phyloP scores from a whole-genome alignment of 2,329 filamentous ascomycete species.

The Hymenoscyphus infarciens region DNA sequence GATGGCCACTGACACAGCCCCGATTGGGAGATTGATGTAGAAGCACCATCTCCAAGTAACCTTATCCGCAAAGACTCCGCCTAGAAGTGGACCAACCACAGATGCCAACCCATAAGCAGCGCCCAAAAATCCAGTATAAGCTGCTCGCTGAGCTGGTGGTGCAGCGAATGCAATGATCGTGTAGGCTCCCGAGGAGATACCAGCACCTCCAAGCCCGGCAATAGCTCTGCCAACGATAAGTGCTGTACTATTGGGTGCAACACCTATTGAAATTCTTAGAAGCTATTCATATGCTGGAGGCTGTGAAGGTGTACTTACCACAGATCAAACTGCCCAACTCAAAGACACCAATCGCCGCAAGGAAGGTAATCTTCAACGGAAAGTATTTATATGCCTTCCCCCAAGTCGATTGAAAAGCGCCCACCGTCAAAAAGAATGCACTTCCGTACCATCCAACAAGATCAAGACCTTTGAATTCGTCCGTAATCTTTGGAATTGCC shows the following conservation, averaged over 20 bases:
- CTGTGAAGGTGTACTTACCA: constrained; percentile 23
- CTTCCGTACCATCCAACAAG: constrained; percentile 55
- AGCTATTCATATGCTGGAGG: background rate
- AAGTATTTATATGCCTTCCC: constrained; percentile 37
- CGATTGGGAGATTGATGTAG: constrained; percentile 44
- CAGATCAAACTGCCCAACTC: constrained; percentile 39
- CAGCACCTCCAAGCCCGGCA: constrained; percentile 36
- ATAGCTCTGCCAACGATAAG: constrained; percentile 38
- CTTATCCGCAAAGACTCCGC: constrained; percentile 38
- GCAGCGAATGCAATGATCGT: constrained; percentile 42
- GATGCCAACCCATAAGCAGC: constrained; percentile 31
- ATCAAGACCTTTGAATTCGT: constrained; percentile 47
- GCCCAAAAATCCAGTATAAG: constrained; percentile 37
- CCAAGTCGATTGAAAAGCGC: constrained; percentile 34
- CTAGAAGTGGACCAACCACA: constrained; percentile 37
- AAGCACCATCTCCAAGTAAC: constrained; percentile 39
- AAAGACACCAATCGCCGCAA: constrained; percentile 36
- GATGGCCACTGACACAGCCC: constrained; percentile 38
- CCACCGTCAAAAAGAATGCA: constrained; percentile 50
- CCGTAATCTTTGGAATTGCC: constrained; percentile 54
- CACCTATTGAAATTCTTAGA: constrained; percentile 16
- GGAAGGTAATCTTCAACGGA: constrained; percentile 34
- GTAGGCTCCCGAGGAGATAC: constrained; percentile 40
- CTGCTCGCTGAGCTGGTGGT: constrained; percentile 34
- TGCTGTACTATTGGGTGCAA: constrained; percentile 36